Percentiles rank a stretch among this genome's conserved stretches.
These are phyloP conservation scores for Paradendryphiella salina DNA, from an alignment of 2,329 filamentous ascomycete species.

Conservation along the genomic window DNA sequence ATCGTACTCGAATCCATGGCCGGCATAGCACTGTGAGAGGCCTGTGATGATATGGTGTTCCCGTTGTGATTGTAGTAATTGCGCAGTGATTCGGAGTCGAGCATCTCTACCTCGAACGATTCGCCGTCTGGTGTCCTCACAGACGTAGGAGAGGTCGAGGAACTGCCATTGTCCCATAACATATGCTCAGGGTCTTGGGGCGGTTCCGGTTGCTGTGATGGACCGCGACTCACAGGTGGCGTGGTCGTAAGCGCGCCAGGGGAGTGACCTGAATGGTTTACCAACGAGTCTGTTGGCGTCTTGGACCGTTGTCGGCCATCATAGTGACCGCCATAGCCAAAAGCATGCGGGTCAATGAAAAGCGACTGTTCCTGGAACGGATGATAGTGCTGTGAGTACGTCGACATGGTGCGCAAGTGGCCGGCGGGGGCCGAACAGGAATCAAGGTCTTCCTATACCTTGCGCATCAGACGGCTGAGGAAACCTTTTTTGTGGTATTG, in stretches of 20 bases:
- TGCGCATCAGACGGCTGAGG: constrained; percentile 35
- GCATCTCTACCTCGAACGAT: constrained; percentile 40
- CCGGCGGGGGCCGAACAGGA: constrained; percentile 23
- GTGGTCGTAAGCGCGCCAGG: constrained; percentile 41
- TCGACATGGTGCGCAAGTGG: constrained; percentile 38
- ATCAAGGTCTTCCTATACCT: constrained; percentile 26
- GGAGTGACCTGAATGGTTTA: constrained; percentile 41
- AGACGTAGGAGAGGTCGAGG: constrained; percentile 44
- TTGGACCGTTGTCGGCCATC: constrained; percentile 34
- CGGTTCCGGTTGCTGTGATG: constrained; percentile 37
- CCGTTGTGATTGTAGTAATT: constrained; percentile 35
- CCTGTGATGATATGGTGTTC: constrained; percentile 32
- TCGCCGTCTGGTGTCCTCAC: constrained; percentile 43
- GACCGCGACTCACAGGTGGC: constrained; percentile 39
- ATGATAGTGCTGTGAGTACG: constrained; percentile 28
- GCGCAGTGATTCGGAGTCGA: constrained; percentile 34
- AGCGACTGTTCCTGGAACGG: constrained; percentile 28
- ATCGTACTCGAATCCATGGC: constrained; percentile 30
- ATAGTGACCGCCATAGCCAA: constrained; percentile 28
- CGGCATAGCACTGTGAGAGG: constrained; percentile 26
- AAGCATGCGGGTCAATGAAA: constrained; percentile 25
- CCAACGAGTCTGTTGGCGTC: constrained; percentile 41
- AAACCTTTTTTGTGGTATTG: constrained; percentile 30
- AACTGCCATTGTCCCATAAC: constrained; percentile 39
- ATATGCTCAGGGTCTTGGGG: constrained; percentile 39